A percentile compares a stretch with the other conserved stretches of the same genome.
phyloP scores from a whole-genome alignment of 129 eudicot species.

The Flaveria robusta region DNA sequence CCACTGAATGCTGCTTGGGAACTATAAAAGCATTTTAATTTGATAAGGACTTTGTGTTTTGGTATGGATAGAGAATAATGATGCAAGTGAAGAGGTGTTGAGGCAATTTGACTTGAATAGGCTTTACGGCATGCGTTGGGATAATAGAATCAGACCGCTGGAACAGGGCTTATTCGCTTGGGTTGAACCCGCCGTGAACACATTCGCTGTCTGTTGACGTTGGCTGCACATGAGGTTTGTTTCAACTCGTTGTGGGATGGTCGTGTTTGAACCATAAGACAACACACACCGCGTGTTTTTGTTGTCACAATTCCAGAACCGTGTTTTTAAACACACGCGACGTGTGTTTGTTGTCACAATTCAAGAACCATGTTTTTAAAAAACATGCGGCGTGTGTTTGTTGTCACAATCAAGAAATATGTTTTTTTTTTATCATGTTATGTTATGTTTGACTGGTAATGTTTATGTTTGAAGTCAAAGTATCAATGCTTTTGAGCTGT shows the following conservation, averaged over 20 bases:
- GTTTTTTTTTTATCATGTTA: background rate
- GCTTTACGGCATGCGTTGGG: constrained; percentile 86
- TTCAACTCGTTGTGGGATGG: constrained; percentile 73
- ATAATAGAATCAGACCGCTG: constrained; percentile 73
- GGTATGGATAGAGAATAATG: constrained; percentile 49
- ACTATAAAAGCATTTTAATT: background rate
- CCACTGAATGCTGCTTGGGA: no score
- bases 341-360: no score
- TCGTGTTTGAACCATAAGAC: constrained; percentile 44
- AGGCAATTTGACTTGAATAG: constrained; percentile 90
- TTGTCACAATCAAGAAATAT: no score
- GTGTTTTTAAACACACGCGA: no score
- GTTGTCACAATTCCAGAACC: background rate
- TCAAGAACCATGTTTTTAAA: no score
- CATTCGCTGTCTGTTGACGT: constrained; percentile 45
- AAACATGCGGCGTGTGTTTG: no score
- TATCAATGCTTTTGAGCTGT: constrained; percentile 22
- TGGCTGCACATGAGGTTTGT: constrained; percentile 34
- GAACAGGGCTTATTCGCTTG: constrained; percentile 65
- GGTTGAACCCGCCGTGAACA: constrained; percentile 70
- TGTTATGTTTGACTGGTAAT: constrained; percentile 3
- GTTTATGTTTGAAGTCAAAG: background rate
- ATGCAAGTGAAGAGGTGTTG: constrained; percentile 65
- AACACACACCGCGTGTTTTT: background rate
- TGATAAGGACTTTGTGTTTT: background rate